Conservation (phyloP, 1,139 yeast genomes). For the Kodamaea suecica region DNA sequence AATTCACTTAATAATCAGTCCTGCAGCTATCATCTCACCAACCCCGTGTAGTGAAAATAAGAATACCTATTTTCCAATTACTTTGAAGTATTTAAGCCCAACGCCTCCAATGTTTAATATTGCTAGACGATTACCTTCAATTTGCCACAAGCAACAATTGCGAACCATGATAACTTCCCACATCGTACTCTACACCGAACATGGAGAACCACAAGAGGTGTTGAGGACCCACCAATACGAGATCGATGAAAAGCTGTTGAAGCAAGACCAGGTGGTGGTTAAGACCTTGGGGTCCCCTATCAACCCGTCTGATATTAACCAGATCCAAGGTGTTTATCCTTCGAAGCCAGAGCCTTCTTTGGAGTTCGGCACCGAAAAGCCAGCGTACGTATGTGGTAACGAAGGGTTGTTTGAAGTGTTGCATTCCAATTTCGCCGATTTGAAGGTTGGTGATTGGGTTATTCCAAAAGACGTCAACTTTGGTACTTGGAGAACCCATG, state of each 20-base stretch:
- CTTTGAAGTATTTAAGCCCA: no score
- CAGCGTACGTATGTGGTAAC: constrained; percentile 83
- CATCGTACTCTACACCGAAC: constrained; percentile 54
- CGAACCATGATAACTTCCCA: constrained; percentile 52
- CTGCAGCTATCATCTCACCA: no score
- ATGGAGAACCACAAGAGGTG: constrained; percentile 61
- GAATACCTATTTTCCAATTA: no score
- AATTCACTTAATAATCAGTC: no score
- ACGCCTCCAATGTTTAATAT: constrained; percentile 1
- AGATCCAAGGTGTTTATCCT: constrained; percentile 91
- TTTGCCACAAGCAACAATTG: constrained; percentile 11
- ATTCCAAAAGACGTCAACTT: constrained; percentile 78
- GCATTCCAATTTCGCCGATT: constrained; percentile 43
- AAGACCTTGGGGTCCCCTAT: constrained; percentile 82
- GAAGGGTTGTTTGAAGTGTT: constrained; percentile 89
- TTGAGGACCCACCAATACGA: constrained; percentile 51
- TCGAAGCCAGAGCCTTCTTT: constrained; percentile 64
- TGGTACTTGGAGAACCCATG: constrained; percentile 95
- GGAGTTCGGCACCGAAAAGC: constrained; percentile 48
- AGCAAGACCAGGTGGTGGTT: constrained; percentile 48
- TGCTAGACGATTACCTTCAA: neutral
- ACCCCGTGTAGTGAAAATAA: no score
- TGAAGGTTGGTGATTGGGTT: constrained; percentile 83
- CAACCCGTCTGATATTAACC: constrained; percentile 90
- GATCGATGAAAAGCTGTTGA: constrained; percentile 44